Evolutionary conservation across 192 early-diverging fungal species (phyloP), one percentile per base, ranked within the genome.

Genomic region (Coemansia sp.): DNA sequence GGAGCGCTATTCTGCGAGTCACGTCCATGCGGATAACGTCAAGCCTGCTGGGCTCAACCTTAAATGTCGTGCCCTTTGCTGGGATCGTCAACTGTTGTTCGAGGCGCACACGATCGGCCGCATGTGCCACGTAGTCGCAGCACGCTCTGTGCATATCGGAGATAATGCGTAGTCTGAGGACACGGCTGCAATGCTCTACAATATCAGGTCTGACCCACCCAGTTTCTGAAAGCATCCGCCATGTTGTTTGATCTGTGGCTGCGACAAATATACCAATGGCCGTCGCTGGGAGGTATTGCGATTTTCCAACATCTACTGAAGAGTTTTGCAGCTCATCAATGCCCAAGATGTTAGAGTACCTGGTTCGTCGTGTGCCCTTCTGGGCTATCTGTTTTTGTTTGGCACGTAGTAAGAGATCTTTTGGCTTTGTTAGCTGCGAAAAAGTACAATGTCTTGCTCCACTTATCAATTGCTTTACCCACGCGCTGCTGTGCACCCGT

Each of bases 291-390:
- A 75, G 49, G 37, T 81, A 81, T 0, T 6, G 18, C 1, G 78
- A 71, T 7, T 63, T 68, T 4, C 72, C 69, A 9, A 35, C 12
- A 0, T n/a, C 20, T 0, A 30, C 3, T 0, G 78, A 75, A 10
- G 30, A 72, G 1, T 29, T 34, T 12, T 71, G 69, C n/a, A 75
- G 53, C 34, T 81, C 78, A 30, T 81, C 78, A 10, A 81, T 26
- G 2, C 61, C 33, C 12, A 68, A 18, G 4, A 68, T 30, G 1
- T 18, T 63, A 2, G 29, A 21, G 45, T 16, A 15, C 37, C 26
- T 49, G 23, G 48, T 16, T 33, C 21, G 7, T 39, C 18, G 2
- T n/a, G 33, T n/a, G 13, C 18, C 15, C 12, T 9, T 3, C 10
- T 30, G 35, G 2, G 55, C 30, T 31, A 30, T 57, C 23, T 26